Evolutionary conservation across 495 filamentous ascomycete genomes (phyloP).

Genomic region (Xylaria intraflava): DNA sequence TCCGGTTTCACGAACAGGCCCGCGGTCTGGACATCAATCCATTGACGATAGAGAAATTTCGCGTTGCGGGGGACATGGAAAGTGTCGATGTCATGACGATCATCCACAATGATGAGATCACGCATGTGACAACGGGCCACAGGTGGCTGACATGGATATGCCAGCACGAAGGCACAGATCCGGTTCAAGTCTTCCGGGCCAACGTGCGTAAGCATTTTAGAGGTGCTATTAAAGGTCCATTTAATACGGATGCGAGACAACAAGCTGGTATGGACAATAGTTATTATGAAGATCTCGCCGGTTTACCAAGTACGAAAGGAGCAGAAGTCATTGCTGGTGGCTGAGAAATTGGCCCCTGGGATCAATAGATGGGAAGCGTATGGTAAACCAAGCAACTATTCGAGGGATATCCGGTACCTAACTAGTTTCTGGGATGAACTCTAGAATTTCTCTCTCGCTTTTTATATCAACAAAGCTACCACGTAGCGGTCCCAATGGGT

Average conservation of each 20-base stretch:
- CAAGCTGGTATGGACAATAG: constrained; percentile 45
- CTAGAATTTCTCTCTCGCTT: too few species aligned
- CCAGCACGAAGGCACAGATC: constrained; percentile 42
- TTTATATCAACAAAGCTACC: too few species aligned
- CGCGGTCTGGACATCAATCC: constrained; percentile 49
- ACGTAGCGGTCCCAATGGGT: too few species aligned
- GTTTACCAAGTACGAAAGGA: constrained; percentile 14
- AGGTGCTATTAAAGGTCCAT: constrained; percentile 42
- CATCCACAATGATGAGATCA: constrained; percentile 51
- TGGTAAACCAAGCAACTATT: background rate
- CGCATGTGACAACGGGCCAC: constrained; percentile 50
- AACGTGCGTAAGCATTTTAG: constrained; percentile 45
- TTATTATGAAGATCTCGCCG: constrained; percentile 37
- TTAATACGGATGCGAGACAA: constrained; percentile 43
- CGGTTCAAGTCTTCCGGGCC: constrained; percentile 44
- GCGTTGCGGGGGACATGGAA: constrained; percentile 36
- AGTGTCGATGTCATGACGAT: constrained; percentile 41
- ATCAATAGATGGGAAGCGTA: background rate
- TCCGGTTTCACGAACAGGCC: constrained; percentile 17
- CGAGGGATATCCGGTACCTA: too few species aligned
- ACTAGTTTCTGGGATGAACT: too few species aligned
- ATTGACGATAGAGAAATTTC: constrained; percentile 50
- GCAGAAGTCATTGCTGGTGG: constrained; percentile 24
- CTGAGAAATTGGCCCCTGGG: constrained; percentile 3
- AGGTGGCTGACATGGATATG: constrained; percentile 51